Conservation (phyloP, 495 filamentous ascomycete genomes). For the Astrothelium macrocarpum region DNA sequence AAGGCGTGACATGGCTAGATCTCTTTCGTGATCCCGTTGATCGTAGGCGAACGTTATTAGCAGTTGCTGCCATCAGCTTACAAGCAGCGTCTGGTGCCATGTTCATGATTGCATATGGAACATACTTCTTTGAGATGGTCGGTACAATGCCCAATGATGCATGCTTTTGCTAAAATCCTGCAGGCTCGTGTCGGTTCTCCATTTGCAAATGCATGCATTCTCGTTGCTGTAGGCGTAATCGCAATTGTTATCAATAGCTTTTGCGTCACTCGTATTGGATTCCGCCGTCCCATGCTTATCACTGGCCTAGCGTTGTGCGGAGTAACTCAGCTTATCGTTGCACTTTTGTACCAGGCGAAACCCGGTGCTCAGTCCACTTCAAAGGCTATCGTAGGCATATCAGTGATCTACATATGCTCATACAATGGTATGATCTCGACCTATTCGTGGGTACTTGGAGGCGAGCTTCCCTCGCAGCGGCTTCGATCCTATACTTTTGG, state of each 20-base stretch:
- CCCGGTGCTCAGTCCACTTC: constrained; percentile 40
- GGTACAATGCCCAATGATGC: constrained; percentile 13
- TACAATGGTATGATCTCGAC: constrained; percentile 49
- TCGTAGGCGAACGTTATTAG: constrained; percentile 41
- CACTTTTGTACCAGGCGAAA: constrained; percentile 42
- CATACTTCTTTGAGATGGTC: constrained; percentile 59
- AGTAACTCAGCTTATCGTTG: constrained; percentile 44
- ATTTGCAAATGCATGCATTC: constrained; percentile 50
- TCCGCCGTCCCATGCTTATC: constrained; percentile 44
- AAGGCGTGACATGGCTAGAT: constrained; percentile 21
- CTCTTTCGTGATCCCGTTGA: constrained; percentile 22
- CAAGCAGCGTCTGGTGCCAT: constrained; percentile 52
- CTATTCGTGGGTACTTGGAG: constrained; percentile 53
- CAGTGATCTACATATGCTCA: constrained; percentile 46
- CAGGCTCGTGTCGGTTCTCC: constrained; percentile 38
- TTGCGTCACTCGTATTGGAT: constrained; percentile 46
- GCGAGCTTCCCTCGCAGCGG: constrained; percentile 48
- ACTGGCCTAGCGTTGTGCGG: constrained; percentile 45
- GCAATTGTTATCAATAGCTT: constrained; percentile 46
- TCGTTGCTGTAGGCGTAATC: constrained; percentile 46
- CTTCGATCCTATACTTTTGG: constrained; percentile 50
- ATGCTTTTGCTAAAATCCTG: neutral
- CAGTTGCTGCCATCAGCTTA: constrained; percentile 42
- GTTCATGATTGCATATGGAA: constrained; percentile 53
- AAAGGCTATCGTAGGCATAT: constrained; percentile 44